phyloP scores from a whole-genome alignment of 1,284 basidiomycete genomes.

The Fistulina hepatica region DNA sequence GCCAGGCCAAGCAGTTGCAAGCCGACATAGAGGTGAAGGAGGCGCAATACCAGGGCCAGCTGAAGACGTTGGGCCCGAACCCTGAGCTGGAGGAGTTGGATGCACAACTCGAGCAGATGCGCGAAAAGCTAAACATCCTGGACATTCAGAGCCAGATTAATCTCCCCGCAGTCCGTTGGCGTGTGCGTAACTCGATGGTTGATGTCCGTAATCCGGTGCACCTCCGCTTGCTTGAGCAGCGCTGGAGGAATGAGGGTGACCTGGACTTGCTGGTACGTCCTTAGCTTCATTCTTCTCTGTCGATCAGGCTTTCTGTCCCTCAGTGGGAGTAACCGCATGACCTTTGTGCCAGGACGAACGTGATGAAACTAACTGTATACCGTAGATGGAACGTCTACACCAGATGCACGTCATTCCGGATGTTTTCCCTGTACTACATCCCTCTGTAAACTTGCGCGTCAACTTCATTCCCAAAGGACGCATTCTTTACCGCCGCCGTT shows the following conservation, averaged over 20 bases:
- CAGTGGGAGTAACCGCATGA: too few species aligned
- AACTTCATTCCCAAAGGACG: conserved; percentile 21
- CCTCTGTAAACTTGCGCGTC: conserved; percentile 64
- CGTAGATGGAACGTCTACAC: conserved; percentile 84
- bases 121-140: conserved; percentile 36
- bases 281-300: too few species aligned
- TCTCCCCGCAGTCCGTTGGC: conserved; percentile 47
- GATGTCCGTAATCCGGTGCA: conserved; percentile 62
- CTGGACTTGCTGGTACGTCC: conserved; percentile 70
- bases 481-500: too few species aligned
- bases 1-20: conserved; percentile 24
- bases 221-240: conserved; percentile 71
- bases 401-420: conserved; percentile 91
- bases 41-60: conserved; percentile 21
- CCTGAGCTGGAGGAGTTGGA: conserved; percentile 24
- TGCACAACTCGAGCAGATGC: conserved; percentile 28
- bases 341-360: too few species aligned
- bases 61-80: conserved; percentile 24
- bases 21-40: conserved; percentile 19
- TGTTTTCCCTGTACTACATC: conserved; percentile 62
- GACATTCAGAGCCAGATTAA: conserved; percentile 65
- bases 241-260: conserved; percentile 77
- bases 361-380: conserved; percentile 10
- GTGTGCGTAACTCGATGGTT: conserved; percentile 26
- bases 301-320: too few species aligned